Evolutionary conservation across 1,139 yeast genomes (phyloP), one percentile per base, ranked within the genome.

Genomic region (Blastobotrys ciferrii): DNA sequence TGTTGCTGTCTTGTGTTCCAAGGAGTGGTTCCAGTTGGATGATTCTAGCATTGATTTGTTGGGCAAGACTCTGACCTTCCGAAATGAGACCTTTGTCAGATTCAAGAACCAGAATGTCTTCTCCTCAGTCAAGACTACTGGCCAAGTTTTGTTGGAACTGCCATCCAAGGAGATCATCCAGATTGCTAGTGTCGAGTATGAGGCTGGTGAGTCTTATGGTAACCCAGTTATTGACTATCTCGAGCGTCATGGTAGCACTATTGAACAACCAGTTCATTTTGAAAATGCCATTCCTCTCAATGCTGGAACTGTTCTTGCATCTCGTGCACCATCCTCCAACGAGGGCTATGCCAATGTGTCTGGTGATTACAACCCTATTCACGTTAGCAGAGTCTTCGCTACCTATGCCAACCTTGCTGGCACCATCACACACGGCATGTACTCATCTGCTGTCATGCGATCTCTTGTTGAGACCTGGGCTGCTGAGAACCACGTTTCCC

Each of bases 371-470:
- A 92, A 92, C 71, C 98, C 99, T 58, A 92, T 92, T 61, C 99
- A 92, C 68, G 98, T 92, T 57, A 87, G 96, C 35, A 84, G 96
- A 69, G 94, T 89, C 45, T 92, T 92, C 71, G 92, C 98, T 52
- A 78, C 82, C 56, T 92, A 92, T 66, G 98, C 96, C 49, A 83
- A 82, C 64, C 78, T 92, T 65, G 96, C 96, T 54, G 98, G 98
- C 59, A 92, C 98, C 38, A 92, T 92, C 63, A 92, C 98, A 33
- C 98, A 94, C 65, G 99, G 99, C 66, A 92, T 92, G 98, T 94
- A 82, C 78, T 87, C 97, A 17, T 87, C 96, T 64, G 98, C 97
- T 57, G 81, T 95, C 54, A 92, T 91, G 57, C 84, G 98, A 75
- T 81, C 94, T 15, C 79, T 89, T 67, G 97, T 92, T 59, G 99